Base-by-base conservation (phyloP, 2,329 filamentous ascomycete genomes). In the Aspergillus amoenus region DNA sequence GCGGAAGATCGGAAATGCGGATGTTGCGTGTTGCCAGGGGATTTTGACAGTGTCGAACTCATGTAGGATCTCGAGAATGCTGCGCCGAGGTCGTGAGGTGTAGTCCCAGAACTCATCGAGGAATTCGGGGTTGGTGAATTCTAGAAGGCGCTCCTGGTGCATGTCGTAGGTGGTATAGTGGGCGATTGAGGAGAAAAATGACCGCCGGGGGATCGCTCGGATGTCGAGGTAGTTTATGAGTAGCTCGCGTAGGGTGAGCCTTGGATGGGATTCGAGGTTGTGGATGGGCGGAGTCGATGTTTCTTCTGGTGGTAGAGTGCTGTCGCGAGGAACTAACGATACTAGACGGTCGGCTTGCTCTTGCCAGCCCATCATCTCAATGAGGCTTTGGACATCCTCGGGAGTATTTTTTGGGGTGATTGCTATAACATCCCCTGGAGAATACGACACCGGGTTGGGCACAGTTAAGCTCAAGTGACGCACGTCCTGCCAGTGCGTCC, bases 91-190 rank as follows among this genome's bases (percentile, higher is more conserved):
- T 8, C 94, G 87, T 0, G 93, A 93, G 1, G 94, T 94, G 70
- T 99, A 99, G 75, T 99, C 93, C 77, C 91, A 97, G 55, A 96
- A 88, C 66, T 99, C 94, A 65, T 97, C 92, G 5, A 93, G 85
- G 66, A 88, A 90, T 45, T 89, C 83, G 0, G 91, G 86, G 66
- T 89, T 84, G 1, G 87, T 87, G 66, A 99, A 94, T 69, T 99
- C 94, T 8, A 88, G 74, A 0, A 99, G 83, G 2, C 93, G 86
- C 60, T 94, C 89, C 65, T 85, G 86, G 67, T 99, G 93, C 66
- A 86, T 85, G 2, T 78, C 71, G 66, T 95, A 84, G 0, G 79
- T 75, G 2, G 91, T 89, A 67, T 92, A 92, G 70, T 91, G 86
- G 0, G 88, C 84, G 55, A 97, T 84, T 18, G 86, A 82, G 12